These are phyloP conservation scores for Paramecium sonneborni DNA, from an alignment of 73 alveolate species.

Conservation along the genomic window DNA sequence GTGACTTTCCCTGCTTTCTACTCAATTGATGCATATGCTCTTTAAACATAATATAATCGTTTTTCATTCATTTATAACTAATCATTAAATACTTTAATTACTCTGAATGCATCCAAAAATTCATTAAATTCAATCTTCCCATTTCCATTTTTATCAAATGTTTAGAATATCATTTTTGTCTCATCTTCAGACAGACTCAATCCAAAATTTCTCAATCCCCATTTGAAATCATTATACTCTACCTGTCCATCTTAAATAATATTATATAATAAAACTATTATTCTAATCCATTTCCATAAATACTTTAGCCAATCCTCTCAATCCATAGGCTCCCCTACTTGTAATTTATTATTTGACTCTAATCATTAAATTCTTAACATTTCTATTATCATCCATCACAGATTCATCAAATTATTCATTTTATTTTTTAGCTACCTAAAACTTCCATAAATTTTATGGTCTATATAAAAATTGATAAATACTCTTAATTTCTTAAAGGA, in stretches of 20 bases:
- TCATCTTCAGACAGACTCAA: conserved; percentile 40
- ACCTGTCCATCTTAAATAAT: conserved; percentile 11
- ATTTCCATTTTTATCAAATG: conserved; percentile 55
- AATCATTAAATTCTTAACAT: conserved; percentile 42
- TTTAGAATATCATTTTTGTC: conserved; percentile 23
- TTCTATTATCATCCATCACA: conserved; percentile 61
- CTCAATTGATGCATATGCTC: conserved; percentile 40
- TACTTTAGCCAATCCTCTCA: conserved; percentile 44
- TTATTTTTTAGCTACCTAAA: not conserved
- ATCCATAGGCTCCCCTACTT: conserved; percentile 49
- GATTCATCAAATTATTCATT: conserved; percentile 47
- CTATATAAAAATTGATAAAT: not conserved
- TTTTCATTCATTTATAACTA: conserved; percentile 21
- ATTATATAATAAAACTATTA: not conserved
- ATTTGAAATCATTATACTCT: conserved; percentile 59
- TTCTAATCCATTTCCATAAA: conserved; percentile 34
- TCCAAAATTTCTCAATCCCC: conserved; percentile 70
- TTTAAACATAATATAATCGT: not conserved
- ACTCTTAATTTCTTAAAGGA: conserved; percentile 62
- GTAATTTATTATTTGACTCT: not conserved
- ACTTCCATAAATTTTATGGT: conserved; percentile 39
- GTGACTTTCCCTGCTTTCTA: conserved; percentile 46
- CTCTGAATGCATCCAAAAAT: conserved; percentile 7
- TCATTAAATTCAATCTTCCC: conserved; percentile 30
- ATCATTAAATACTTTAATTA: not conserved